A percentile compares a stretch with the other conserved stretches of the same genome.
Conservation (phyloP, 345 rosid species). For the Arabis alpina region DNA sequence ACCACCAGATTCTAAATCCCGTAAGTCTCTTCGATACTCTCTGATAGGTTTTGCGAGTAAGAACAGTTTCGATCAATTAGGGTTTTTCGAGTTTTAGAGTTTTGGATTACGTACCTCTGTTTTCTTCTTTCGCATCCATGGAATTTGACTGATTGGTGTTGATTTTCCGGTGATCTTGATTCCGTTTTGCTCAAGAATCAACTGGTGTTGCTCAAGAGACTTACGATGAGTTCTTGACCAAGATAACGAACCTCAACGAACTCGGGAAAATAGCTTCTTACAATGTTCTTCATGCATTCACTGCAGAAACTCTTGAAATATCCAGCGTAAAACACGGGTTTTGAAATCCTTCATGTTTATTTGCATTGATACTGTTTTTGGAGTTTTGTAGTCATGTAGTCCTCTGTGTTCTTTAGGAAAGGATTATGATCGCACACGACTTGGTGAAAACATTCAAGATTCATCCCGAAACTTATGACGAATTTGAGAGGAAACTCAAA, state of each 20-base stretch:
- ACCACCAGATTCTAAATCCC: not conserved
- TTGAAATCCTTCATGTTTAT: conserved; percentile 5
- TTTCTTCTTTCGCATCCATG: not conserved
- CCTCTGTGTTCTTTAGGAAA: conserved; percentile 20
- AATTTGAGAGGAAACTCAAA: not conserved
- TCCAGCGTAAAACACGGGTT: conserved; percentile 17
- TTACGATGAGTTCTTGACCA: not conserved
- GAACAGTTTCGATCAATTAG: not conserved
- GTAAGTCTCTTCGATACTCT: conserved; percentile 7
- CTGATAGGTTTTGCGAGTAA: not conserved
- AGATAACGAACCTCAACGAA: not conserved
- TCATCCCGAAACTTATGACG: not conserved
- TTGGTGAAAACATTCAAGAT: conserved; percentile 8
- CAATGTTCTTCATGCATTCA: conserved; percentile 25
- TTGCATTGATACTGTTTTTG: conserved; percentile 11
- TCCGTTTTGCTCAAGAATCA: conserved; percentile 5
- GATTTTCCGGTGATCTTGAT: conserved; percentile 27
- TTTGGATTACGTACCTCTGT: not conserved
- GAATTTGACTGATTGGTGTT: not conserved
- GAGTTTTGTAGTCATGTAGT: conserved; percentile 4
- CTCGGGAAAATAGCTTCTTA: conserved; percentile 5
- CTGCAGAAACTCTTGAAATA: not conserved
- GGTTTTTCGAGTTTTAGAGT: conserved; percentile 4
- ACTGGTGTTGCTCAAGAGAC: not conserved
- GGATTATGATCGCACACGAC: conserved; percentile 7